These are phyloP conservation scores for Capronia coronata DNA, from an alignment of 2,329 filamentous ascomycete species.

Conservation along the genomic window DNA sequence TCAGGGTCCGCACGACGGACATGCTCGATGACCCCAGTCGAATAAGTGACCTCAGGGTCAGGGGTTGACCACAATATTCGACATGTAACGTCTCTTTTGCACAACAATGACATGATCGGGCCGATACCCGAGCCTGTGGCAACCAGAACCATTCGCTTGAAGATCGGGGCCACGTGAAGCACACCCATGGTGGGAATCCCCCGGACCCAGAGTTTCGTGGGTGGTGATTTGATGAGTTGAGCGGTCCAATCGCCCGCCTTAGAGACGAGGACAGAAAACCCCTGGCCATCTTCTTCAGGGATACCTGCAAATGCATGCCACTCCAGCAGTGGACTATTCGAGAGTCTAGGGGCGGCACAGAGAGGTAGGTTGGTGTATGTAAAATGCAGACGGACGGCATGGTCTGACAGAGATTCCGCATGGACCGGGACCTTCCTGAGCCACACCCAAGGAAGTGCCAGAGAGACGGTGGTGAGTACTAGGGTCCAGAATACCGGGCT, in stretches of 20 bases:
- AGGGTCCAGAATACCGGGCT: slow-evolving; percentile 63
- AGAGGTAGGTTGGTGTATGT: slow-evolving; percentile 55
- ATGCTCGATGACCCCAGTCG: slow-evolving; percentile 48
- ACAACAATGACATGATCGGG: slow-evolving; percentile 58
- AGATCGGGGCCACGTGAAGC: slow-evolving; percentile 60
- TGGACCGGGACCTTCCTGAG: slow-evolving; percentile 62
- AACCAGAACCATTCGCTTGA: slow-evolving; percentile 59
- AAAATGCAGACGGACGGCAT: slow-evolving; percentile 67
- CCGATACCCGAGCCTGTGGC: slow-evolving; percentile 69
- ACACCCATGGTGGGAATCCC: slow-evolving; percentile 63
- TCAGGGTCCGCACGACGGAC: slow-evolving; percentile 54
- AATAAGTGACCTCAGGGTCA: slow-evolving; percentile 57
- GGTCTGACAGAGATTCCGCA: slow-evolving; percentile 61
- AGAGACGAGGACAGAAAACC: slow-evolving; percentile 64
- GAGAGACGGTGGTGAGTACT: slow-evolving; percentile 54
- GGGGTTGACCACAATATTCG: slow-evolving; percentile 66
- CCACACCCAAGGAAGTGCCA: slow-evolving; percentile 66
- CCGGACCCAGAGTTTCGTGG: slow-evolving; percentile 59
- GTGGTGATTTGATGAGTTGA: slow-evolving; percentile 55
- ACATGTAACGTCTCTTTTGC: slow-evolving; percentile 38
- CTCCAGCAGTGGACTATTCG: slow-evolving; percentile 58
- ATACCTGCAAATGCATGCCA: slow-evolving; percentile 74
- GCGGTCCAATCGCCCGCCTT: slow-evolving; percentile 71
- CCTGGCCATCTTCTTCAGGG: slow-evolving; percentile 50
- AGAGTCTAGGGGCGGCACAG: slow-evolving; percentile 54